Evolutionary conservation across 176 grass and related monocot genomes (phyloP), one percentile per base, ranked within the genome.

Genomic region (Rhynchospora breviuscula): DNA sequence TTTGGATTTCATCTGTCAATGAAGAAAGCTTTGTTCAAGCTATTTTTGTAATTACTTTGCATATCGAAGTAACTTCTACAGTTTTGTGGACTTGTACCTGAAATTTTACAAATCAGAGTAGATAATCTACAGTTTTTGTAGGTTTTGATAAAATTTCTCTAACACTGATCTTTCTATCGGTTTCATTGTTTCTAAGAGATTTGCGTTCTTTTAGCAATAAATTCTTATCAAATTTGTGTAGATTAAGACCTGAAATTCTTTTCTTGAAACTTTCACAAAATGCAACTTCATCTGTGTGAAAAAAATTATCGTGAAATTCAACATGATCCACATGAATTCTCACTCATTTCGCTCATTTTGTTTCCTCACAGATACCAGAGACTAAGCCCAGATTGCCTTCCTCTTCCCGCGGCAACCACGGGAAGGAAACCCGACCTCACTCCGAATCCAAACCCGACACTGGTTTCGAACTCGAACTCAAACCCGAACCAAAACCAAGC

Each of bases 361-460:
- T 56, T 77, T 79, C 68, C 10, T 22, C 52, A 67, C 88, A 97
- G 94, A 88, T 93, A 56, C 81, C 87, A 91, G 79, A 91, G 86
- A 87, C 79, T 91, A 2, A 90, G 63, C 54, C 75, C 89, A 8
- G 94, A 97, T 66, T 71, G 79, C 67, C 48, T 90, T 15, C 89
- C 86, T 0, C 86, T 90, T 46, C 52, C 83, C 54, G 88, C 74
- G 74, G 63, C 46, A 68, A 61, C 63, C 51, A 79, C 7, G 10
- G 48, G 5, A 76, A 17, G 73, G 31, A 78, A 78, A 17, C 2
- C 64, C 71, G 68, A 83, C 67, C 84, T 79, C 29, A 68, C 40
- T 85, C 66, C 8, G 22, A 82, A 33, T 63, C 88, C 54, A 68
- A 72, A 86, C 66, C 87, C 25, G 0, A 31, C 18, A 64, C 84